These are phyloP conservation scores for Passalora sequoiae DNA, from an alignment of 2,329 filamentous ascomycete species.

Conservation along the genomic window DNA sequence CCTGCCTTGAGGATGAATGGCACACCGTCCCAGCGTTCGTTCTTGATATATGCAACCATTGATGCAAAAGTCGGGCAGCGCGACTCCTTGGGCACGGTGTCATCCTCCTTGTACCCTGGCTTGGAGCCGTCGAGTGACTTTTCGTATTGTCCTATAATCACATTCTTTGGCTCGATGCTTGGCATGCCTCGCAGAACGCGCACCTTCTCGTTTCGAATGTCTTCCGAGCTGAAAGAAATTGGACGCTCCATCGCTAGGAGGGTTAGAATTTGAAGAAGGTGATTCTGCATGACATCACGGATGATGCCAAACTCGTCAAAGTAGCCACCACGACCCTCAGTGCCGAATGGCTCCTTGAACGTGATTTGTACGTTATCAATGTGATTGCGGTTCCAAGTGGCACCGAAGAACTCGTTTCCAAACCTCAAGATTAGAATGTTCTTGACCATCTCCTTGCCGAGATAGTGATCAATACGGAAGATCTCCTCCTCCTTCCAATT, in stretches of 20 bases:
- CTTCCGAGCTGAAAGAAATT: conserved; percentile 95
- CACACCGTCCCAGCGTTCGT: conserved; percentile 98
- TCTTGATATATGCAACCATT: conserved; percentile 97
- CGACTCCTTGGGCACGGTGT: conserved; percentile 94
- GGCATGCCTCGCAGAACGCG: conserved; percentile 90
- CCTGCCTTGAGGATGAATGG: conserved; percentile 99
- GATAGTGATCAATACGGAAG: conserved; percentile 98
- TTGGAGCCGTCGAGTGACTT: conserved; percentile 94
- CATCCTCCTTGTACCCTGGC: conserved; percentile 96
- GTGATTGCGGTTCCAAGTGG: conserved; percentile 98
- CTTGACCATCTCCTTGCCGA: conserved; percentile 99
- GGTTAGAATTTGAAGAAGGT: conserved; percentile 92
- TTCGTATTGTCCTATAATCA: conserved; percentile 98
- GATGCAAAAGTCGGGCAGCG: conserved; percentile 98
- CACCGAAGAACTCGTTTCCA: conserved; percentile 96
- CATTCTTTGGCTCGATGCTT: conserved; percentile 96
- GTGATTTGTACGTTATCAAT: conserved; percentile 99
- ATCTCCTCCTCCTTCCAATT: conserved; percentile 99
- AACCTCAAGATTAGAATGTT: conserved; percentile 97
- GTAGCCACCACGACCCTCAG: conserved; percentile 94
- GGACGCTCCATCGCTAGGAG: conserved; percentile 96
- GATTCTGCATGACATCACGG: conserved; percentile 99
- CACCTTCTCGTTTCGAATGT: conserved; percentile 98
- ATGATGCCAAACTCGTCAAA: conserved; percentile 99
- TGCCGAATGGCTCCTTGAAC: conserved; percentile 99